phyloP scores from a whole-genome alignment of 371 early-diverging fungal species.

The Mucor velutinosus region DNA sequence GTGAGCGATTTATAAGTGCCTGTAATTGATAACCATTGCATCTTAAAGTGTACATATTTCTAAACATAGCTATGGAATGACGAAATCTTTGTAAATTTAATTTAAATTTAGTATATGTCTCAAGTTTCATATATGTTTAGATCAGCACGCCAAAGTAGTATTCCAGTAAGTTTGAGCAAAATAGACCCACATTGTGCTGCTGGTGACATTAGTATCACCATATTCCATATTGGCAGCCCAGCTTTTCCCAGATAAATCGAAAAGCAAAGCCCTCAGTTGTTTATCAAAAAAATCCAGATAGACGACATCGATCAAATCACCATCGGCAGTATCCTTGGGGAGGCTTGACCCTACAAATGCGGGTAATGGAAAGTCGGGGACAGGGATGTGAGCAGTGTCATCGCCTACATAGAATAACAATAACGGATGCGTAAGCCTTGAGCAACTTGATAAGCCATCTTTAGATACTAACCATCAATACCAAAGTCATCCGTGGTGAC shows the following conservation, averaged over 20 bases:
- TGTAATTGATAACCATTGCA: background rate
- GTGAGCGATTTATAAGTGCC: background rate
- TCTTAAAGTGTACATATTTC: background rate
- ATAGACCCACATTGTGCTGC: conserved; percentile 19
- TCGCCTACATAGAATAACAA: conserved; percentile 18
- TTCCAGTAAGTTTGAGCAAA: conserved; percentile 17
- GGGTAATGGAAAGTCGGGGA: conserved; percentile 46
- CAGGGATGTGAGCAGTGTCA: conserved; percentile 37
- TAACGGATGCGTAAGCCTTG: background rate
- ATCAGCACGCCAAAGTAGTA: background rate
- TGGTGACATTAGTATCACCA: conserved; percentile 3
- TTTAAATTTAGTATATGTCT: background rate
- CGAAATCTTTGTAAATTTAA: background rate
- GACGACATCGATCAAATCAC: conserved; percentile 29
- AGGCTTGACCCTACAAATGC: conserved; percentile 37
- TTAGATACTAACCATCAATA: conserved; percentile 27
- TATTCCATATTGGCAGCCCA: conserved; percentile 12
- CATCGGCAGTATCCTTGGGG: conserved; percentile 26
- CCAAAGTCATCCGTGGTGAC: conserved; percentile 55
- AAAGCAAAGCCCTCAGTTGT: conserved; percentile 4
- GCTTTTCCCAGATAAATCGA: conserved; percentile 2
- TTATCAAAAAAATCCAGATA: conserved; percentile 39
- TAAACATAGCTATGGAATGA: background rate
- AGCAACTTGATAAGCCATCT: background rate
- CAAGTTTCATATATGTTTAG: background rate